Evolutionary conservation across 441 rosid genomes (phyloP).

Genomic region (Theobroma grandiflorum): DNA sequence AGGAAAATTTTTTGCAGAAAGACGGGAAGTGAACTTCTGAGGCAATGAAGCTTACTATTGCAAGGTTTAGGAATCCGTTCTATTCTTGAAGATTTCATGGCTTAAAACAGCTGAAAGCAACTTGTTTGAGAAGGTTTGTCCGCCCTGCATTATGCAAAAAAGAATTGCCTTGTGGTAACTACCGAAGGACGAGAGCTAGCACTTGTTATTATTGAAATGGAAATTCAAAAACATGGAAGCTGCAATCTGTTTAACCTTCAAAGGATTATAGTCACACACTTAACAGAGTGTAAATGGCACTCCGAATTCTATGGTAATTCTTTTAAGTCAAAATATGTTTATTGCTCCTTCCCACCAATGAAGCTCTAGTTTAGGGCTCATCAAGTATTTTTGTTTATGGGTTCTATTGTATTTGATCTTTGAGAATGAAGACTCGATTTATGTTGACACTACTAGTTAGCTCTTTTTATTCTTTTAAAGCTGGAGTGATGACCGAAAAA

Average conservation of each 20-base stretch:
- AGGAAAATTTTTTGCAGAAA: constrained; percentile 92
- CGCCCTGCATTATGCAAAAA: background rate
- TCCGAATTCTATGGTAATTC: constrained; percentile 6
- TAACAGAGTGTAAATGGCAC: background rate
- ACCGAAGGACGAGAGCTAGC: background rate
- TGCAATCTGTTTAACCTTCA: background rate
- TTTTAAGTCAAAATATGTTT: constrained; percentile 11
- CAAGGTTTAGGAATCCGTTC: background rate
- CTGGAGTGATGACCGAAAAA: too few relatives aligned
- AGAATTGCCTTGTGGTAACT: constrained; percentile 9
- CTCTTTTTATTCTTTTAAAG: background rate
- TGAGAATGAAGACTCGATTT: background rate
- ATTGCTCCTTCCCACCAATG: background rate
- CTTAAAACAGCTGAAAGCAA: background rate
- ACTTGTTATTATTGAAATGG: background rate
- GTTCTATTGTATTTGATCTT: constrained; percentile 1
- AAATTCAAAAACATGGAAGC: background rate
- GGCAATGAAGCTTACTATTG: constrained; percentile 8
- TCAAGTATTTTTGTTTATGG: background rate
- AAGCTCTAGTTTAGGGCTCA: background rate
- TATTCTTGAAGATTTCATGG: background rate
- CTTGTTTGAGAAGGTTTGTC: constrained; percentile 13
- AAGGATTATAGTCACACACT: background rate
- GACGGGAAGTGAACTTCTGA: constrained; percentile 86
- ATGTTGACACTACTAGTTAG: background rate